These are phyloP conservation scores for Sporisorium sorghi DNA, from an alignment of 1,284 basidiomycete genomes.

Conservation along the genomic window DNA sequence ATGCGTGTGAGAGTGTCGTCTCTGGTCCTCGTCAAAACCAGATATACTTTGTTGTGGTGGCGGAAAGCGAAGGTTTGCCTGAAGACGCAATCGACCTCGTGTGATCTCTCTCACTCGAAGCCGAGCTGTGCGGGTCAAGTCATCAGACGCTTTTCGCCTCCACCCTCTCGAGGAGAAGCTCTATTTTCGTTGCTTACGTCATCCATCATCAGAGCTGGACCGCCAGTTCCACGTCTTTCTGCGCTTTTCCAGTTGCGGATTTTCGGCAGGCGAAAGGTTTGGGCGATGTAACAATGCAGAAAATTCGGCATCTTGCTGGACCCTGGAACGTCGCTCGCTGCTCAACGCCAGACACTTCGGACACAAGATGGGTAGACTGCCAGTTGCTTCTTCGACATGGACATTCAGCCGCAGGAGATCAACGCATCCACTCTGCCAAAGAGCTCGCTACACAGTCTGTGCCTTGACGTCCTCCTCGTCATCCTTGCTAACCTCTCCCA, in stretches of 20 bases:
- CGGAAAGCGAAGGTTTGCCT: background rate
- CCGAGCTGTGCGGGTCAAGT: background rate
- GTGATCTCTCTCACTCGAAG: background rate
- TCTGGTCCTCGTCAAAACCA: no score
- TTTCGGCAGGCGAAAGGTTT: background rate
- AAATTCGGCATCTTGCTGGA: no score
- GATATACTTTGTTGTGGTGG: background rate
- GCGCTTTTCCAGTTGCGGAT: background rate
- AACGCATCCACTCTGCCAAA: no score
- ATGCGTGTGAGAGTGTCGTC: no score
- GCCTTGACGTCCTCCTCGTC: background rate
- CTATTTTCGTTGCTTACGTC: slow-evolving; percentile 3
- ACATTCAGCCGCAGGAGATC: no score
- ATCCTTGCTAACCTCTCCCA: background rate
- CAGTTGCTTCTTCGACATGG: no score
- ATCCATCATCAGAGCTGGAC: background rate
- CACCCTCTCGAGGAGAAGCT: background rate
- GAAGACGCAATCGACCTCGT: background rate
- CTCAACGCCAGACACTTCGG: no score
- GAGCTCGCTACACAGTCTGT: slow-evolving; percentile 15
- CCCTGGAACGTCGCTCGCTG: no score
- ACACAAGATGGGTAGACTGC: no score
- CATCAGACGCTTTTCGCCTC: slow-evolving; percentile 7
- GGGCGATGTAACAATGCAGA: background rate
- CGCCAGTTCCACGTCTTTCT: slow-evolving; percentile 13